Evolutionary conservation across 2,329 filamentous ascomycete genomes (phyloP), one percentile per base, ranked within the genome.

Genomic region (Lecanicillium sp.): DNA sequence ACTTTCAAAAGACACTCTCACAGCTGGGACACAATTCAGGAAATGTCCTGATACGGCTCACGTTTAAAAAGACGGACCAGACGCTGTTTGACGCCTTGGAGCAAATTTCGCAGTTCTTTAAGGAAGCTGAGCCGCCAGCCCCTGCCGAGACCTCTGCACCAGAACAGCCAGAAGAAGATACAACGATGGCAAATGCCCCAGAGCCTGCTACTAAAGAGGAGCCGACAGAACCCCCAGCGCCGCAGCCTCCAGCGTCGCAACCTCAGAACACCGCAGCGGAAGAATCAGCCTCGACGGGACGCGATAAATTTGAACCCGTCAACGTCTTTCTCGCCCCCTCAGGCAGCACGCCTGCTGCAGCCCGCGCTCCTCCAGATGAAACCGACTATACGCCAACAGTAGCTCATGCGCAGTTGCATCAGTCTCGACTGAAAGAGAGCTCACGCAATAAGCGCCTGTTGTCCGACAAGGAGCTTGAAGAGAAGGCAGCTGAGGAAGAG

Each of bases 1-100:
- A 94, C 52, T 72, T 96, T 42, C 87, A 95, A 58, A 94, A 94
- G 68, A 89, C 86, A 1, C 62, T 98, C 33, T 80, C 80, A 5
- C 86, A 95, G 57, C 65, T 96, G 14, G 92, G 92, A 0, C 82
- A 94, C 52, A 94, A 89, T 55, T 82, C 78, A 34, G 90, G 92
- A 5, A 90, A 75, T 52, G 80, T 85, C 4, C 64, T 95, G 40
- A 71, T 98, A 39, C 75, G 85, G 41, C 63, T 98, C 43, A 78
- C 71, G 25, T 96, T 90, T 63, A 79, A 74, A 54, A 72, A 72
- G 45, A 92, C 85, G 6, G 80, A 83, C 11, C 78, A 77, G 55
- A 88, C 88, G 3, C 63, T 96, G 19, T 85, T 87, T 48, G 84
- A 90, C 46, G 90, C 90, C 9, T 87, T 95, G 80, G 65, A 70